Base-by-base conservation (phyloP, 345 rosid species). In the Ceriops tagal region DNA sequence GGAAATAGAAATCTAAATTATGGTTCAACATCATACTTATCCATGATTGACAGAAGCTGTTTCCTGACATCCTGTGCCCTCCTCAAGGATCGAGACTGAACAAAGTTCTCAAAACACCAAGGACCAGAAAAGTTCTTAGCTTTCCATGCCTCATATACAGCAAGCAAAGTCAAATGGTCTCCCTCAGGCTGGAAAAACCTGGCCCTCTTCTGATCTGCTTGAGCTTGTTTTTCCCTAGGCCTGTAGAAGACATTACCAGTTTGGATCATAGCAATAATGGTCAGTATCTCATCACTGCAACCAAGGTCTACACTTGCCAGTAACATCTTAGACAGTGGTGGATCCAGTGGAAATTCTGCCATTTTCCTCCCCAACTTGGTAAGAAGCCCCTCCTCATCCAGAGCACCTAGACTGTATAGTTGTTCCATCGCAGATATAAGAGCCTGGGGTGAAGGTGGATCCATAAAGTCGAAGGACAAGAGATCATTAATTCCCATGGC, bases 341-440 rank as follows among this genome's bases (percentile, higher is more conserved):
- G 98, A 0, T 93, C 98, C 57, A 93, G 75, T 73, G 98, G 98
- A 81, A 93, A 93, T 74, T 91, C 97, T 0, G 98, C 98, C 96
- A 93, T 93, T 83, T 89, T 88, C 77, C 96, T 91, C 49, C 98
- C 98, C 60, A 88, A 77, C 77, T 89, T 93, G 22, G 97, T 93
- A 67, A 93, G 81, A 72, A 93, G 87, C 1, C 97, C 98, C 77
- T 93, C 98, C 75, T 93, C 95, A 59, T 93, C 98, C 63, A 93
- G 72, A 43, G 96, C 93, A 71, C 98, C 98, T 35, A 93, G 72
- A 59, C 97, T 84, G 69, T 88, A 93, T 61, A 93, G 80, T 75
- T 89, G 95, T 78, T 89, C 97, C 96, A 89, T 85, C 56, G 98
- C 96, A 73, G 98, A 91, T 53, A 89, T 83, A 63, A 93, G 86